phyloP scores from a whole-genome alignment of 352 stramenopile species.

The Globisporangium carolinianum region DNA sequence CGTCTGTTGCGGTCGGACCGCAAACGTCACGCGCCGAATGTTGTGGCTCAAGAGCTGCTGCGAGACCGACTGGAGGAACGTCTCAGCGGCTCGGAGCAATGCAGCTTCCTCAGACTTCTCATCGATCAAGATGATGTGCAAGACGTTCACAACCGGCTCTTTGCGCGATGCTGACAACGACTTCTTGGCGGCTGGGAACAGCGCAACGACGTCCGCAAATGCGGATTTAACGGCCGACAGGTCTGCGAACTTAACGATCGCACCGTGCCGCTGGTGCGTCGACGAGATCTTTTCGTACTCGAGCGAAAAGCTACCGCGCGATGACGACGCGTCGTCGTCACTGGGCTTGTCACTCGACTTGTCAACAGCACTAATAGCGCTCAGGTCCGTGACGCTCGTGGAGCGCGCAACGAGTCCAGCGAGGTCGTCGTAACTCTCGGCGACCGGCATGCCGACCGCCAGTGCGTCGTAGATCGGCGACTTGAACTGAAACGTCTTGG shows the following conservation, averaged over 20 bases:
- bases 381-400: slow-evolving; percentile 34
- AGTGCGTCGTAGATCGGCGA: slow-evolving; percentile 74
- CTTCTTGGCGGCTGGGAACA: slow-evolving; percentile 69
- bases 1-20: slow-evolving; percentile 54
- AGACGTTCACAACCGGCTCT: slow-evolving; percentile 71
- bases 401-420: slow-evolving; percentile 63
- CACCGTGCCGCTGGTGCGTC: slow-evolving; percentile 60
- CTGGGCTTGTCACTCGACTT: background rate
- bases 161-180: slow-evolving; percentile 51
- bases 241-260: slow-evolving; percentile 85
- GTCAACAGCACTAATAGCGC: slow-evolving; percentile 16
- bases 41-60: slow-evolving; percentile 57
- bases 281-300: slow-evolving; percentile 75
- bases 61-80: slow-evolving; percentile 59
- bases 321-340: slow-evolving; percentile 11
- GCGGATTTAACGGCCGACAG: slow-evolving; percentile 72
- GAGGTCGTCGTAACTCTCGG: slow-evolving; percentile 82
- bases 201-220: slow-evolving; percentile 56
- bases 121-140: slow-evolving; percentile 75
- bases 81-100: slow-evolving; percentile 48
- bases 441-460: slow-evolving; percentile 59
- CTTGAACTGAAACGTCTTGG: slow-evolving; percentile 85
- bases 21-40: slow-evolving; percentile 87
- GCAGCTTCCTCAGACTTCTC: slow-evolving; percentile 50
- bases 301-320: slow-evolving; percentile 36